Evolutionary conservation across 1,284 basidiomycete species (phyloP).

Genomic region (Ustilago vetiveriae): DNA sequence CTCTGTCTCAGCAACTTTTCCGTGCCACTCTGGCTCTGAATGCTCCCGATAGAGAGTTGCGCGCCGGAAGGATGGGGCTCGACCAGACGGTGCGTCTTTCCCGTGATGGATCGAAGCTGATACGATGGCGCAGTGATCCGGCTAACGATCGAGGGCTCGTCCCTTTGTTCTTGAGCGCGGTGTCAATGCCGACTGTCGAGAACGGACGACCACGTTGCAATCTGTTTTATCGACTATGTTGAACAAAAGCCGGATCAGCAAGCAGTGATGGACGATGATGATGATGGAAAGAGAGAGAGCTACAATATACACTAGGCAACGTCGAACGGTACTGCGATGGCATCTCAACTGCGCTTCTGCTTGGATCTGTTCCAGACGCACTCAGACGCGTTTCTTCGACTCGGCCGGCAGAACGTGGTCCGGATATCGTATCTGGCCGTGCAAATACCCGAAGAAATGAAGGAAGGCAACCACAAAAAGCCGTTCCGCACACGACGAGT

Average conservation of each 20-base stretch:
- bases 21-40: too few relatives aligned
- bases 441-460: slow-evolving; percentile 27
- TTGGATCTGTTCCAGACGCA: too few relatives aligned
- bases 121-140: slow-evolving; percentile 8
- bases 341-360: neutral
- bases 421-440: too few relatives aligned
- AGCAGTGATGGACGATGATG: slow-evolving; percentile 2
- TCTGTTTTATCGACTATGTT: too few relatives aligned
- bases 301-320: neutral
- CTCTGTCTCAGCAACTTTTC: too few relatives aligned
- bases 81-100: too few relatives aligned
- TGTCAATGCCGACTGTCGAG: neutral
- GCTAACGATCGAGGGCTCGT: neutral
- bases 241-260: slow-evolving; percentile 8
- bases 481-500: slow-evolving; percentile 17
- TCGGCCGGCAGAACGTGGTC: slow-evolving; percentile 24
- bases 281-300: neutral
- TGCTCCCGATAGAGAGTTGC: too few relatives aligned
- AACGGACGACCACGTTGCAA: too few relatives aligned
- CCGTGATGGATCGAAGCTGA: neutral
- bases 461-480: slow-evolving; percentile 6
- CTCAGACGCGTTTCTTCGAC: slow-evolving; percentile 18
- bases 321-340: slow-evolving; percentile 10
- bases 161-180: too few relatives aligned
- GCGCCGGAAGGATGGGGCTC: too few relatives aligned